Base-by-base conservation (phyloP, 495 filamentous ascomycete species). In the Podospora fimiseda region DNA sequence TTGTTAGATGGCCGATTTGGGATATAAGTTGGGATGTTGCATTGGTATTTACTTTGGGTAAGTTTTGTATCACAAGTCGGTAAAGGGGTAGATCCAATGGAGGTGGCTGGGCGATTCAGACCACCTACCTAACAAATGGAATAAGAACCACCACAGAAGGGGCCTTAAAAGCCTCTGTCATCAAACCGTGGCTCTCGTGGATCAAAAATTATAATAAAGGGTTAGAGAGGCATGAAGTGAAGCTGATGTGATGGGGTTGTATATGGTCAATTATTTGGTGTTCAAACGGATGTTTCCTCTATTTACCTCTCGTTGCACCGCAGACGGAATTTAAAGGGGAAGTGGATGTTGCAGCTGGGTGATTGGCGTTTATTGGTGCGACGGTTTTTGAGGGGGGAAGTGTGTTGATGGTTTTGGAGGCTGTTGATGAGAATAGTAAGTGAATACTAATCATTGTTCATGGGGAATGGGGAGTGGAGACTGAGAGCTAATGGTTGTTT, bases 1-100 rank as follows among this genome's bases (percentile, higher is more conserved):
- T 70, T 38, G 80, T 71, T 3, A 59, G 62, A 27, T 85, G 63
- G 52, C 84, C 86, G 0, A 70, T 84, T 52, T 87, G 81, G 81
- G 85, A 90, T 57, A 70, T 89, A 1, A 85, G 80, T 3, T 88
- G 77, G 52, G 74, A 83, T 15, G 84, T 88, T 20, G 85, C 86
- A 7, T 57, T 73, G 2, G 69, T 80, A 0, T 89, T 88, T 67
- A 86, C 82, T 0, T 55, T 81, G 2, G 86, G 83, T 20, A 50
- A n/a, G n/a, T n/a, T n/a, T n/a, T n/a, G n/a, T n/a, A n/a, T n/a
- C n/a, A n/a, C n/a, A n/a, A n/a, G n/a, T n/a, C n/a, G n/a, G n/a
- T n/a, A n/a, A n/a, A n/a, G n/a, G n/a, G n/a, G n/a, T n/a, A n/a
- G n/a, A n/a, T n/a, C n/a, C n/a, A n/a, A n/a, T n/a, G n/a, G n/a